Evolutionary conservation across 1,284 basidiomycete species (phyloP), one percentile per base, ranked within the genome.

Genomic region (Ustilago vetiveriae): DNA sequence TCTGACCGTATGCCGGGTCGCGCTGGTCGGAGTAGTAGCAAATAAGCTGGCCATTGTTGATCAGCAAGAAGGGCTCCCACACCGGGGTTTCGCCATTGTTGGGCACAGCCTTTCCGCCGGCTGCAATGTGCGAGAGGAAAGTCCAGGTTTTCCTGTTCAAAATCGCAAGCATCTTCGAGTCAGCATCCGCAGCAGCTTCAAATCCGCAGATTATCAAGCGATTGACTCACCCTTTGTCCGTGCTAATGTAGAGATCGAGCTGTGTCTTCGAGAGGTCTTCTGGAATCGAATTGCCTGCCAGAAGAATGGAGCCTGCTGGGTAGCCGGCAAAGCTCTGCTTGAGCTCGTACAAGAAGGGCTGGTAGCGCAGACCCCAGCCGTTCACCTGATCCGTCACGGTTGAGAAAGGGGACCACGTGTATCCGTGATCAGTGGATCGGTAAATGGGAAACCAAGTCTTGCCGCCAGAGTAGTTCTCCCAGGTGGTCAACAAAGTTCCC

Each of bases 11-110:
- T 11, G 26, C 50, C 14, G 81, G 68, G 51, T 83, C 82, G 5
- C 82, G 78, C 57, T 83, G 82, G 55, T 83, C 83, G 6, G 82
- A 83, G 72, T 83, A 83, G 71, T 79, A 83, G 47, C 79, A 66
- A 45, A 83, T 74, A 21, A 83, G 67, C 62, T 82, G 74, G 50
- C 74, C 66, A 40, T 82, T 75, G 65, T 76, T 79, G 14, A 74
- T 68, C 49, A 82, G 64, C 41, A 83, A 50, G 70, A 80, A 82
- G 3, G 82, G 82, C 65, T 82, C 82, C 82, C 82, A 83, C 4
- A 83, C 76, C 1, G 82, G 80, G 3, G 79, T 82, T 48, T 70
- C 45, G 33, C 76, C 79, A 40, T 78, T 77, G 30, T 59, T 58
- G 35, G 76, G 72, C 13, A 66, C 44, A 1, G 76, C 77, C 26